phyloP scores from a whole-genome alignment of 306 rosid species.

The Corylus heterophylla region DNA sequence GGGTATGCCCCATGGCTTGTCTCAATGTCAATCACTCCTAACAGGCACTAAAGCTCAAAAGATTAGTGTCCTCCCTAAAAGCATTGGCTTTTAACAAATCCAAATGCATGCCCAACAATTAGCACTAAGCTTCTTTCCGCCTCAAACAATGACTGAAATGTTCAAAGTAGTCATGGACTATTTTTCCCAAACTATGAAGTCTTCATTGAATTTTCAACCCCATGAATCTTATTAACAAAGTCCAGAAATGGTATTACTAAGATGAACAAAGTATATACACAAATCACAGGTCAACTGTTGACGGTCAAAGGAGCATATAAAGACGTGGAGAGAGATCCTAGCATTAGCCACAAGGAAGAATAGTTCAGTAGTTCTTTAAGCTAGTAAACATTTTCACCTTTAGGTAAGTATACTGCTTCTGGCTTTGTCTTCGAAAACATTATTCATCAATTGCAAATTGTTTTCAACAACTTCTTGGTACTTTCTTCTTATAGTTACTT shows the following conservation, averaged over 20 bases:
- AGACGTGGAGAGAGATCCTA: neutral
- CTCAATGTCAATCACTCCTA: neutral
- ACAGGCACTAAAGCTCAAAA: neutral
- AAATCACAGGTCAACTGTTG: neutral
- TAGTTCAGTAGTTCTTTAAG: neutral
- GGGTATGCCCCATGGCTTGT: neutral
- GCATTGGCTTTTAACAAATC: neutral
- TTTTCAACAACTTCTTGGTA: neutral
- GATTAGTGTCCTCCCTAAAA: neutral
- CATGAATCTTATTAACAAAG: neutral
- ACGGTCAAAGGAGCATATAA: neutral
- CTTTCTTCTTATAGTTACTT: neutral
- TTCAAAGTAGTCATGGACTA: neutral
- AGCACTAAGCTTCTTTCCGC: slow-evolving; percentile 1
- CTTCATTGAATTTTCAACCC: neutral
- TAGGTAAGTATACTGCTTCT: neutral
- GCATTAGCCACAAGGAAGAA: neutral
- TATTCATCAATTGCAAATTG: neutral
- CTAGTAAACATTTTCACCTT: neutral
- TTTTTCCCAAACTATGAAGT: neutral
- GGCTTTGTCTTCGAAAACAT: neutral
- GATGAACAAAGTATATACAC: neutral
- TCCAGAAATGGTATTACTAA: neutral
- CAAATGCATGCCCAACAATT: neutral
- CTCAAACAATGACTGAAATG: neutral